Evolutionary conservation across 331 rosid species (phyloP), one percentile per base, ranked within the genome.

Genomic region (Ulmus americana): DNA sequence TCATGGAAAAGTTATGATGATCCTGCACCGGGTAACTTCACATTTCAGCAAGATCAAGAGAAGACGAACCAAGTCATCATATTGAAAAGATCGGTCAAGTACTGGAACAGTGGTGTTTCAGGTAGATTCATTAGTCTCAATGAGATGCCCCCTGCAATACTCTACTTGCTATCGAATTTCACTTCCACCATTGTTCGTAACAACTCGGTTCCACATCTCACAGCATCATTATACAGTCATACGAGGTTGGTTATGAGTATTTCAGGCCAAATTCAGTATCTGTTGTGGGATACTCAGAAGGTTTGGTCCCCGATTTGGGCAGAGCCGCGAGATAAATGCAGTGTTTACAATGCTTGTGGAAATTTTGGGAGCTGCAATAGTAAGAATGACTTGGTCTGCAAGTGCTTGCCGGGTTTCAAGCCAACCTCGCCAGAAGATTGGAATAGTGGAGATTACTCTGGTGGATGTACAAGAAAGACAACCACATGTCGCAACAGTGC

Each of bases 391-490:
- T 48, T 80, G 56, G 70, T 81, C 71, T 89, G 89, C 72, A 89
- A 84, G 79, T 86, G 95, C 51, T 79, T 90, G 63, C 91, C 91
- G 1, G 95, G 95, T 53, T 90, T 84, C 72, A 76, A 56, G 74
- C 86, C 95, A 48, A 70, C 70, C 73, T 77, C 84, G 7, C 55
- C 28, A 0, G 85, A 65, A 8, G 79, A 61, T 69, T 86, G 90
- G 91, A 76, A 65, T 15, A 12, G 8, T 3, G 85, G 95, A 43
- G 91, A 86, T 60, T 86, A 68, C 70, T 79, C 95, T 0, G 77
- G 80, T 39, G 96, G 96, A 35, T 86, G 90, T 67, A 72, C 72
- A 14, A 81, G 96, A 61, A 77, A 81, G 79, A 79, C 86, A 8
- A 69, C 68, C 1, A 79, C 79, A 22, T 89, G 95, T 22, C 41